Evolutionary conservation across 2,329 filamentous ascomycete genomes (phyloP).

Genomic region (Pseudogymnoascus verrucosus): DNA sequence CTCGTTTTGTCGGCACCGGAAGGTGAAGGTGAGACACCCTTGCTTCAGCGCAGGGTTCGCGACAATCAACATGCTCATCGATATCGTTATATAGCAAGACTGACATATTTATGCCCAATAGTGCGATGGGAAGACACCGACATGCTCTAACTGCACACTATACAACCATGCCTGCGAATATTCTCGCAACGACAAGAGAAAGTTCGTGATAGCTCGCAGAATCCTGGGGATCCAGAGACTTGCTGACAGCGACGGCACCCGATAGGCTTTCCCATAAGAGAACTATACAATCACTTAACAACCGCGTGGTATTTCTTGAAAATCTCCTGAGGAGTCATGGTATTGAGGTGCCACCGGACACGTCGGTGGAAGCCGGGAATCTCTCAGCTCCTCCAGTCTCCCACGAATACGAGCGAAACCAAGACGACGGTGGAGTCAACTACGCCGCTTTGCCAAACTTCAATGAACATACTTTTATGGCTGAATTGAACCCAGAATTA

Average conservation of each 20-base stretch:
- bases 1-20: background rate
- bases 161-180: background rate
- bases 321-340: background rate
- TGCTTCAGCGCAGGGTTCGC: background rate
- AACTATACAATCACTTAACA: background rate
- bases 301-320: background rate
- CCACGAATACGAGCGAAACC: background rate
- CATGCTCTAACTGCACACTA: background rate
- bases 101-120: background rate
- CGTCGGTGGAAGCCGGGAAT: background rate
- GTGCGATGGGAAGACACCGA: constrained; percentile 1
- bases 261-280: constrained; percentile 1
- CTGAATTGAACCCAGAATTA: background rate
- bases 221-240: background rate
- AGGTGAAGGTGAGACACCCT: background rate
- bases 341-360: background rate
- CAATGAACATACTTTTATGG: background rate
- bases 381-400: background rate
- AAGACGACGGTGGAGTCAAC: background rate
- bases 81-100: background rate
- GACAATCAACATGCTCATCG: background rate
- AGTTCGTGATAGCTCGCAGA: background rate
- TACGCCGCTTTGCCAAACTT: background rate
- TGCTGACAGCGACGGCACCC: background rate
- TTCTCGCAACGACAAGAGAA: background rate